Base-by-base conservation (phyloP, 345 rosid species). In the Brassica incana region DNA sequence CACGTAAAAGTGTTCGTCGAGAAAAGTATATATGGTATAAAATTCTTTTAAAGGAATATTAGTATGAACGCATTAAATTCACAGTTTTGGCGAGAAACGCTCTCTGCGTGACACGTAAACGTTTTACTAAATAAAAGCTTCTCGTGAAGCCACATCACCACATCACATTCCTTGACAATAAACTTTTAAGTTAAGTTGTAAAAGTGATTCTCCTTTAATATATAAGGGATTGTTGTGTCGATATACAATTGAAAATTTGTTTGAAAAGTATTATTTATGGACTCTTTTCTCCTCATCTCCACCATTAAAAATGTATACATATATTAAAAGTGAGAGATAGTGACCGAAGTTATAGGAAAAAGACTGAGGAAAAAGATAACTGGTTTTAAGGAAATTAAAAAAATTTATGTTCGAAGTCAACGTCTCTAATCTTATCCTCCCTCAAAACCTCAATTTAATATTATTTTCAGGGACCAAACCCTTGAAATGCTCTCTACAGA, bases 271-370 rank as follows among this genome's bases (percentile, higher is more conserved):
- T 63, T 62, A 8, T 48, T 11, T 43, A 54, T 58, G 38, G 20
- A 67, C 58, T 30, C 30, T 5, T 78, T 79, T 73, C 25, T 25
- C 33, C 8, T 45, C 65, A 73, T 25, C 33, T 15, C 33, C 65
- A 73, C 78, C 50, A 6, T 48, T 45, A 45, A 4, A 45, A 5
- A 32, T 5, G 65, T 9, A 38, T 12, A 20, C 2, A 66, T 3
- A 23, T 20, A 38, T 48, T 67, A 11, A 7, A 50, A 68, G 16
- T 48, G 60, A 69, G 14, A 67, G 78, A 78, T 72, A 40, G 82
- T 73, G 82, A 79, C 6, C 69, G 70, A 25, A 62, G 82, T 73
- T 20, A 40, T 6, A 20, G 14, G 61, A 77, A 9, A 45, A 30
- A 18, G 69, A 70, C 9, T 16, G 27, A 10, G 36, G 15, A 30